These are phyloP conservation scores for Hypoxylon trugodes DNA, from an alignment of 495 filamentous ascomycete genomes.

Conservation along the genomic window DNA sequence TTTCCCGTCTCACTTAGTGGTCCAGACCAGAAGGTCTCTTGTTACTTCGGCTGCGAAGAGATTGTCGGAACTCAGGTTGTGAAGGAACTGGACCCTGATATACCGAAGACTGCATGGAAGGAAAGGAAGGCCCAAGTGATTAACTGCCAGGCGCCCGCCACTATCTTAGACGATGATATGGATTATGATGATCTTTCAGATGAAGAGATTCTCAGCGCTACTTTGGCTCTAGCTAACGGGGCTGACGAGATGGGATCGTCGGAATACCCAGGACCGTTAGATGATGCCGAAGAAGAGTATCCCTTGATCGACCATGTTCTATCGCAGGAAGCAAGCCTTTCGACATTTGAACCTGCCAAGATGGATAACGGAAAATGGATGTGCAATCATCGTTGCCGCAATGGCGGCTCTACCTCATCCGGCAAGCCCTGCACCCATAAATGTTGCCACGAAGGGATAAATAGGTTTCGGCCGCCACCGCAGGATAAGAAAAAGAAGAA, in stretches of 20 bases:
- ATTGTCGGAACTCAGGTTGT: conserved; percentile 82
- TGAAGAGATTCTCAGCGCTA: conserved; percentile 42
- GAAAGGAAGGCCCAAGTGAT: conserved; percentile 14
- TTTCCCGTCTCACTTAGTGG: conserved; percentile 67
- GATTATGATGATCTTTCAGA: conserved; percentile 43
- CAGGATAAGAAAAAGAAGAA: conserved; percentile 48
- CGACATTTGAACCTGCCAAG: conserved; percentile 53
- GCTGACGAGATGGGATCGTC: conserved; percentile 39
- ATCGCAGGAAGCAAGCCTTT: not conserved
- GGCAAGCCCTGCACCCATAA: conserved; percentile 64
- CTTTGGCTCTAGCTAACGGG: not conserved
- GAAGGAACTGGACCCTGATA: conserved; percentile 67
- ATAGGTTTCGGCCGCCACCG: conserved; percentile 74
- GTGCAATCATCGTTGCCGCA: conserved; percentile 79
- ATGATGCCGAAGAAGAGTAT: conserved; percentile 44
- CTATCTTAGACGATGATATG: conserved; percentile 22
- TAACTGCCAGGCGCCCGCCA: conserved; percentile 10
- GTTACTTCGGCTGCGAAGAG: conserved; percentile 86
- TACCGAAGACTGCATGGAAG: conserved; percentile 67
- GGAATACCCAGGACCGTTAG: conserved; percentile 65
- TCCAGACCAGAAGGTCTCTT: conserved; percentile 67
- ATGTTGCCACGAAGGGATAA: conserved; percentile 88
- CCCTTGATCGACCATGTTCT: conserved; percentile 32
- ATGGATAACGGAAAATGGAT: conserved; percentile 86
- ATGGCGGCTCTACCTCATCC: conserved; percentile 74